Evolutionary conservation across 2,329 filamentous ascomycete genomes (phyloP).

Genomic region (Nemania sp.): DNA sequence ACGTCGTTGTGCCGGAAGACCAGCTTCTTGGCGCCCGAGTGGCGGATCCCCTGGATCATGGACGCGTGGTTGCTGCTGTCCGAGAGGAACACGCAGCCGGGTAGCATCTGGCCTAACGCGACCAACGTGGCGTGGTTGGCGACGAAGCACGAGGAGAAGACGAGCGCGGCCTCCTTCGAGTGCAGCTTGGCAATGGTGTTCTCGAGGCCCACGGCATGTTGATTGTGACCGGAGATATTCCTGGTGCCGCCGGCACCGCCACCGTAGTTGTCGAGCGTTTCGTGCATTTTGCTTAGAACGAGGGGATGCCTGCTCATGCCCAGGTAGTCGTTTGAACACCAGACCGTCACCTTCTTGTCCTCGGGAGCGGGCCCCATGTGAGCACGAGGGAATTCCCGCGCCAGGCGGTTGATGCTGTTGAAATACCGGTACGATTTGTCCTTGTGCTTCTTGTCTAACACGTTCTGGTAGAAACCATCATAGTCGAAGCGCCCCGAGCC

Average conservation of each 20-base stretch:
- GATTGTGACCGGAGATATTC: slow-evolving; percentile 98
- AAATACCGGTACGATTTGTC: slow-evolving; percentile 99
- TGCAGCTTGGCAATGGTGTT: slow-evolving; percentile 83
- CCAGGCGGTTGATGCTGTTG: slow-evolving; percentile 99
- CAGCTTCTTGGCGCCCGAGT: slow-evolving; percentile 94
- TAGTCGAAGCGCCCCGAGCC: slow-evolving; percentile 78
- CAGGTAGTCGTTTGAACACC: slow-evolving; percentile 99
- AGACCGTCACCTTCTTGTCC: slow-evolving; percentile 89
- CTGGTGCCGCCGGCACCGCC: slow-evolving; percentile 93
- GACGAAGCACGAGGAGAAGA: slow-evolving; percentile 97
- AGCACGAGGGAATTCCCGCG: slow-evolving; percentile 91
- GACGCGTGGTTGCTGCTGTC: slow-evolving; percentile 97
- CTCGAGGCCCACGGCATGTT: slow-evolving; percentile 86
- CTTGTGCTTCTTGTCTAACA: slow-evolving; percentile 98
- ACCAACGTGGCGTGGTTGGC: slow-evolving; percentile 97
- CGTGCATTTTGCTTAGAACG: slow-evolving; percentile 88
- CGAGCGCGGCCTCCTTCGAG: slow-evolving; percentile 85
- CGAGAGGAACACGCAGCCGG: slow-evolving; percentile 92
- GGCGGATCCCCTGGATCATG: slow-evolving; percentile 98
- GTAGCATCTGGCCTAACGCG: slow-evolving; percentile 91
- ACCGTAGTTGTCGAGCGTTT: slow-evolving; percentile 90
- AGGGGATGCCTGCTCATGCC: slow-evolving; percentile 93
- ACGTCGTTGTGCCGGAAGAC: slow-evolving; percentile 99
- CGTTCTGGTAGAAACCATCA: slow-evolving; percentile 80
- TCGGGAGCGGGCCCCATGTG: slow-evolving; percentile 72